phyloP scores from a whole-genome alignment of 2,329 filamentous ascomycete genomes.

The Fusarium fujikuroi region DNA sequence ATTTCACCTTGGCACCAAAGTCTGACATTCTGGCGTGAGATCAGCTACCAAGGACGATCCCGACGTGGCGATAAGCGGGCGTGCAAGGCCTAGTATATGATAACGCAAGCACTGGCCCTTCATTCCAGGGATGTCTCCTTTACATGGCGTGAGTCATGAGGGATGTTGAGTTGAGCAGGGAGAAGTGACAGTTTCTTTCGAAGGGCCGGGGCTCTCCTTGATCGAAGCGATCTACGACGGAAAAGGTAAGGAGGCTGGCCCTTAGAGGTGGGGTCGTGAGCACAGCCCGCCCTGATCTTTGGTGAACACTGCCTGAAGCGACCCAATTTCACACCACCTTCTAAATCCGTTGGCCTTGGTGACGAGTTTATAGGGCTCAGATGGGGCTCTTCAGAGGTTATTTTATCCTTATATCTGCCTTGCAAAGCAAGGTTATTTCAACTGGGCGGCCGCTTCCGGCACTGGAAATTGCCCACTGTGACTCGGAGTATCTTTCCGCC shows the following conservation, averaged over 20 bases:
- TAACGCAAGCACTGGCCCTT: not conserved
- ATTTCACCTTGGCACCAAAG: not conserved
- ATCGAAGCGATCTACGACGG: not conserved
- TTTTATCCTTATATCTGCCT: not conserved
- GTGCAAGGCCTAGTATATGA: not conserved
- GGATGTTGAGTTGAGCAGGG: not conserved
- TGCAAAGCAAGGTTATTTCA: not conserved
- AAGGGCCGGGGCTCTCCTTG: not conserved
- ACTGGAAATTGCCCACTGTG: not conserved
- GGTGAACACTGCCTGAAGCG: not conserved
- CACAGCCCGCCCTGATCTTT: not conserved
- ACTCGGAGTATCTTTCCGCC: not conserved
- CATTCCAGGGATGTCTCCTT: not conserved
- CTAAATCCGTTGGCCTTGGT: not conserved
- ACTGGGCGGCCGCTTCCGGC: not conserved
- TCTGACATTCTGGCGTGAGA: not conserved
- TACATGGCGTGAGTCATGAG: not conserved
- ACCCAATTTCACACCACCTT: not conserved
- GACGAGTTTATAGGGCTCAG: not conserved
- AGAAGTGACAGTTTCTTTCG: not conserved
- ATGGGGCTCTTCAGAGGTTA: not conserved
- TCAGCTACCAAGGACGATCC: not conserved
- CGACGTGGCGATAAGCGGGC: not conserved
- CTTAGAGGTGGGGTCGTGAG: not conserved
- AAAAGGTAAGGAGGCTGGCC: not conserved